Evolutionary conservation across 1,284 basidiomycete species (phyloP), one percentile per base, ranked within the genome.

Genomic region (Chalciporus sp.): DNA sequence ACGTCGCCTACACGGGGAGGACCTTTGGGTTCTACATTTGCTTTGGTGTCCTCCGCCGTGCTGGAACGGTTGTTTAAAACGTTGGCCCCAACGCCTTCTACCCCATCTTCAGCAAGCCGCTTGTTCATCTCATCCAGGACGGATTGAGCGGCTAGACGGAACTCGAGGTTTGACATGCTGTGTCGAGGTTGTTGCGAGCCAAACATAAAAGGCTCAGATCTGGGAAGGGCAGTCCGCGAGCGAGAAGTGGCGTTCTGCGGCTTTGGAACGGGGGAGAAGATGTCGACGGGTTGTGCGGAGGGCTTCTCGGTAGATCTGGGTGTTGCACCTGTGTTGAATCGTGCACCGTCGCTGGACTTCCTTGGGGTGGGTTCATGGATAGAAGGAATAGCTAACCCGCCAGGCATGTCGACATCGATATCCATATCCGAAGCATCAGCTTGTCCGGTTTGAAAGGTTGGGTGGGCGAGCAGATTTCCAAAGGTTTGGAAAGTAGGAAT

Each of bases 51-150:
- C 28, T 51, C 51, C 7, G 49, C 42, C 23, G 19, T 47, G 2
- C 47, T 50, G 19, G 68, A 68, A 6, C 70, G 61, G 39, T 65
- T 70, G 27, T 68, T 56, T 40, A 84, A 71, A 29, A 81, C 69
- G 23, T 76, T 71, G n/a, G 74, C 57, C 17, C 71, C 70, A 12
- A 84, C 66, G 14, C 68, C 66, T 43, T 77, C 68, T 26, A 79
- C 70, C 17, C 83, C 75, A 53, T 82, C 69, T 52, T 72, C 65
- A 57, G 75, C 77, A 8, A 92, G 77, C 2, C 87, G 81, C 46
- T 77, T 74, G 66, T 91, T 91, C 86, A 92, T 90, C 69, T 92
- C 90, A 43, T 84, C 84, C 26, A 92, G 73, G 17, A 92, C 82
- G 14, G 78, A 79, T 19, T 81, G 76, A 1, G 87, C 85, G 1